A percentile compares a stretch with the other conserved stretches of the same genome.
Evolutionary conservation across 2,329 filamentous ascomycete species (phyloP).

Genomic region (Didymosphaeria variabile): DNA sequence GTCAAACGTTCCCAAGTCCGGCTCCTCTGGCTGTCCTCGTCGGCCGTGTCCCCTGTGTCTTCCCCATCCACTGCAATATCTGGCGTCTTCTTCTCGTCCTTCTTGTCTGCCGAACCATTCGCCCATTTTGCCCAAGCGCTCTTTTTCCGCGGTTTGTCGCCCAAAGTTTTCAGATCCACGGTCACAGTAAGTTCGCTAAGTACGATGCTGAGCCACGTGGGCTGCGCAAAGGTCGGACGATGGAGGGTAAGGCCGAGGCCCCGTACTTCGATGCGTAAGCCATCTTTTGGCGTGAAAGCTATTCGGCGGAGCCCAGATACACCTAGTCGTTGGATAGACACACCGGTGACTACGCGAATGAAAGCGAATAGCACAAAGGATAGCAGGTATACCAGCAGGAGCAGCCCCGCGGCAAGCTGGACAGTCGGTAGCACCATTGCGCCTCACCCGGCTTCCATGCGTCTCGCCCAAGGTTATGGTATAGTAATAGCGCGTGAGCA

Average conservation of each 20-base stretch:
- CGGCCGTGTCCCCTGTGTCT: conserved; percentile 31
- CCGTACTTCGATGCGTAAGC: conserved; percentile 86
- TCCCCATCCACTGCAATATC: conserved; percentile 28
- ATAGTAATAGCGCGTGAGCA: conserved; percentile 32
- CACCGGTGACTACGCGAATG: conserved; percentile 87
- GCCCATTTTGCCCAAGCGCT: conserved; percentile 43
- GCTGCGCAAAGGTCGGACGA: conserved; percentile 94
- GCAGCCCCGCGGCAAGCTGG: conserved; percentile 83
- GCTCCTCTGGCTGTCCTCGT: conserved; percentile 61
- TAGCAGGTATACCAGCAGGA: conserved; percentile 86
- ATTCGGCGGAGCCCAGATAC: conserved; percentile 92
- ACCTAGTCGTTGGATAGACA: conserved; percentile 95
- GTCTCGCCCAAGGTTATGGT: conserved; percentile 16
- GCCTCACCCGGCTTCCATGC: conserved; percentile 38
- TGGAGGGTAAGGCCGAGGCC: conserved; percentile 89
- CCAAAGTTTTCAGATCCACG: conserved; percentile 75
- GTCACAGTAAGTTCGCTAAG: conserved; percentile 86
- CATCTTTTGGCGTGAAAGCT: conserved; percentile 88
- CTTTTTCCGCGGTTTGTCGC: conserved; percentile 44
- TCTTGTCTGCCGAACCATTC: conserved; percentile 38
- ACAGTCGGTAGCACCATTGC: conserved; percentile 57
- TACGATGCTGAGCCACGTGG: conserved; percentile 93
- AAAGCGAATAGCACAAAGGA: conserved; percentile 95
- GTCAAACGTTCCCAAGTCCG: conserved; percentile 84
- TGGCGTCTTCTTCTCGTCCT: conserved; percentile 30